Base-by-base conservation (phyloP, 108 stramenopile species). In the Fistulifera pelliculosa region DNA sequence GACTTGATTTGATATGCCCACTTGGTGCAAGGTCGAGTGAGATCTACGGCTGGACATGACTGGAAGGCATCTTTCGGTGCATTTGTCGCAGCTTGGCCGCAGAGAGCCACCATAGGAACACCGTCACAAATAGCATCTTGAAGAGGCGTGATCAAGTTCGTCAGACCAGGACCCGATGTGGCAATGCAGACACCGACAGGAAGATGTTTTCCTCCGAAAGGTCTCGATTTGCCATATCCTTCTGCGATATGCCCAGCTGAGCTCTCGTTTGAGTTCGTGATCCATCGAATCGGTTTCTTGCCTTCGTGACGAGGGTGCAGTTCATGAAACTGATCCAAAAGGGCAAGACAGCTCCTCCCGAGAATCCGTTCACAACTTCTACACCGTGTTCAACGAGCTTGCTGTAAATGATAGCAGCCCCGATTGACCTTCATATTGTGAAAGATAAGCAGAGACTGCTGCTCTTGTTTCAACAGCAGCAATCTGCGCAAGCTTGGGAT, bases 101-200 rank as follows among this genome's bases (percentile, higher is more conserved):
- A 91, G 6, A 94, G 52, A 14, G 91, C 86, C 23, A 94, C 69
- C 60, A 94, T 74, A 17, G 93, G 93, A 12, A 87, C 90, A 13
- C 89, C 89, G 52, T 94, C 93, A 53, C 89, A 91, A 48, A 85
- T 76, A 49, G 85, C 93, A 68, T 91, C 90, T 42, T 80, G 77
- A 18, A 94, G 62, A 39, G 89, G 89, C 1, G 93, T 94, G 39
- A 94, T 83, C 22, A 90, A 70, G 56, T 94, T 94, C 41, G 93
- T 94, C 12, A 85, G 85, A 38, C 93, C 93, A 22, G 93, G 93
- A 44, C 93, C 93, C 12, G 87, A 90, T n/a, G 93, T 94, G 52
- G 86, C 93, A 52, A 94, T 71, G 31, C 69, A 85, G 23, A 94
- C 82, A 48, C 90, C 93, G 15, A 86, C 83, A n/a, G 84, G 83